phyloP scores from a whole-genome alignment of 2,329 filamentous ascomycete species.

The Fusarium sp. region DNA sequence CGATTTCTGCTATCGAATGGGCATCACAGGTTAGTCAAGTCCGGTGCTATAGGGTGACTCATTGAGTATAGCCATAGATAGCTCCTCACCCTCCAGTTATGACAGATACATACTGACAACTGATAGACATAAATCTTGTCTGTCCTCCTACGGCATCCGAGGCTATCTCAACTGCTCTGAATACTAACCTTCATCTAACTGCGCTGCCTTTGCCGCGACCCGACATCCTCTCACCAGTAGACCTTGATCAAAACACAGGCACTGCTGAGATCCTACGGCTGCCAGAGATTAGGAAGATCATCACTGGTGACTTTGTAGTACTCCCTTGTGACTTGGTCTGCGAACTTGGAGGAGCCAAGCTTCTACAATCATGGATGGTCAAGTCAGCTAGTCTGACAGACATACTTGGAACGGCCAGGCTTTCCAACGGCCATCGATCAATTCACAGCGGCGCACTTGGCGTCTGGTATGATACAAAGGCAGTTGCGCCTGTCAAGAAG shows the following conservation, averaged over 20 bases:
- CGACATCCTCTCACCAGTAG: constrained; percentile 78
- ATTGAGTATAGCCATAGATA: not conserved
- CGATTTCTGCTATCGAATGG: constrained; percentile 84
- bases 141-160: constrained; percentile 71
- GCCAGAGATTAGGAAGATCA: constrained; percentile 79
- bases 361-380: constrained; percentile 93
- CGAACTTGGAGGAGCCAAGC: constrained; percentile 82
- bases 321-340: constrained; percentile 94
- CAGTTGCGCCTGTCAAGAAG: constrained; percentile 79
- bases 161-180: constrained; percentile 75
- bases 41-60: not conserved
- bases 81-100: not conserved
- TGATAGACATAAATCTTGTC: constrained; percentile 69
- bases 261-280: constrained; percentile 89
- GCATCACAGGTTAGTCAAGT: constrained; percentile 71
- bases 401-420: constrained; percentile 60
- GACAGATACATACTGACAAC: constrained; percentile 33
- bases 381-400: constrained; percentile 75
- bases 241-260: constrained; percentile 82
- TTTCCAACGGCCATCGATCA: constrained; percentile 50
- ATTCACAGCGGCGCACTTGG: constrained; percentile 79
- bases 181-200: constrained; percentile 81
- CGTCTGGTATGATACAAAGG: constrained; percentile 90
- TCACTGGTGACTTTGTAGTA: constrained; percentile 88
- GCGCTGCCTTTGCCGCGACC: constrained; percentile 76